Evolutionary conservation across 1,139 yeast genomes (phyloP), one percentile per base, ranked within the genome.

Genomic region (Yarrowia galli): DNA sequence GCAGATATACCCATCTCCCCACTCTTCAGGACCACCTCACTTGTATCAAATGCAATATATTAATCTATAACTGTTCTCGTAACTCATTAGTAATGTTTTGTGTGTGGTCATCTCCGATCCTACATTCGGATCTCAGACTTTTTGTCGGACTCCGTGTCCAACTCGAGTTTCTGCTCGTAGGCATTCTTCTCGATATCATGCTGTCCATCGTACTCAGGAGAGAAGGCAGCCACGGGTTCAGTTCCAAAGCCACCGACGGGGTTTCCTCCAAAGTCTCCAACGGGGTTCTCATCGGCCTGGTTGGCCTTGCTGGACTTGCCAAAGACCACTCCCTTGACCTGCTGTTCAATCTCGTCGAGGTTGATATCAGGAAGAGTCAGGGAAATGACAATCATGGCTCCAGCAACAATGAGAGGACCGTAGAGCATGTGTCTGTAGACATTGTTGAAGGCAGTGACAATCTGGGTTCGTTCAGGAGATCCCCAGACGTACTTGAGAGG

Each of bases 371-470:
- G 66, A 4, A 61, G 56, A 16, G 66, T 61, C 56, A 61, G 38
- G 9, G 56, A 10, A 48, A 61, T 48, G 46, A 61, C 36, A 23
- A 61, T 46, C 66, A 61, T 61, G 56, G 63, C 54, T 6, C 88
- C 77, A 68, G 80, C 79, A 3, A 78, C 69, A 23, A 88, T 75
- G 71, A 88, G 79, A 46, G 89, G 85, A 68, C 84, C 81, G 74
- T 87, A 81, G 73, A 88, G 82, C 73, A 87, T 82, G 68, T 85
- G 77, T 74, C 81, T 81, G 77, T 89, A 93, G 60, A 87, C 83
- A 69, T 85, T 79, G 69, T 83, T 83, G 76, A 89, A 89, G 2
- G 91, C 85, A 58, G 76, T 78, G 8, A 86, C 89, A 67, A 87
- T 80, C 0, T 85, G 87, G 7, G 76, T 73, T 77, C 92, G 84